phyloP scores from a whole-genome alignment of 2,329 filamentous ascomycete species.

The Phyllosticta capitalensis region DNA sequence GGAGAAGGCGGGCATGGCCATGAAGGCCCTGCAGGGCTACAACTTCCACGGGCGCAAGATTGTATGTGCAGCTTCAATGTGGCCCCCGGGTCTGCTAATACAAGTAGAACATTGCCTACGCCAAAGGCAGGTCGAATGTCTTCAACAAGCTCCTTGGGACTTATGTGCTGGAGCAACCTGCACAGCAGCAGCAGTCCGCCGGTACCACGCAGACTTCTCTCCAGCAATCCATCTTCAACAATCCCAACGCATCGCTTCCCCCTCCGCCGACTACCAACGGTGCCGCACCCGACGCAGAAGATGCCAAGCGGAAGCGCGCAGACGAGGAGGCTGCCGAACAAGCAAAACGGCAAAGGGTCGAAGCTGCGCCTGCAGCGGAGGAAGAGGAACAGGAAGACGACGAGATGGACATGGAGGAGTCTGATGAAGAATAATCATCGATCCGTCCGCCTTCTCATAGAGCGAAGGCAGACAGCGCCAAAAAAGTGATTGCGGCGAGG shows the following conservation, averaged over 20 bases:
- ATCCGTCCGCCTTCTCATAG: background rate
- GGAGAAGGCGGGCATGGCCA: slow-evolving; percentile 85
- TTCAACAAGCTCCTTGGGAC: slow-evolving; percentile 88
- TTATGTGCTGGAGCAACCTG: slow-evolving; percentile 46
- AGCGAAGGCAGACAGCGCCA: background rate
- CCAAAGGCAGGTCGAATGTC: slow-evolving; percentile 78
- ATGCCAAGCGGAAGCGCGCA: slow-evolving; percentile 56
- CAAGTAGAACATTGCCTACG: slow-evolving; percentile 75
- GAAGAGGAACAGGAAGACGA: slow-evolving; percentile 41
- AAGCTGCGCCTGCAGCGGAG: slow-evolving; percentile 30
- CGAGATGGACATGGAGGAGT: slow-evolving; percentile 55
- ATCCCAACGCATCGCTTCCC: slow-evolving; percentile 1
- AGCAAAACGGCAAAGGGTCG: slow-evolving; percentile 38
- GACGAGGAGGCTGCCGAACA: slow-evolving; percentile 37
- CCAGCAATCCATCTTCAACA: slow-evolving; percentile 10
- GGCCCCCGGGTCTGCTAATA: background rate
- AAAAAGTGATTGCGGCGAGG: background rate
- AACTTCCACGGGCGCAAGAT: slow-evolving; percentile 77
- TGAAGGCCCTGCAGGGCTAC: slow-evolving; percentile 79
- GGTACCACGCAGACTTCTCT: slow-evolving; percentile 38
- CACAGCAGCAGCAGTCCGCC: slow-evolving; percentile 19
- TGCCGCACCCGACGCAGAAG: slow-evolving; percentile 50
- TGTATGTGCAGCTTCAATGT: slow-evolving; percentile 44
- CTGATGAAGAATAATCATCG: slow-evolving; percentile 55
- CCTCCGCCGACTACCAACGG: slow-evolving; percentile 41